phyloP scores from a whole-genome alignment of 768 basidiomycete species.

The Gautieria morchelliformis region DNA sequence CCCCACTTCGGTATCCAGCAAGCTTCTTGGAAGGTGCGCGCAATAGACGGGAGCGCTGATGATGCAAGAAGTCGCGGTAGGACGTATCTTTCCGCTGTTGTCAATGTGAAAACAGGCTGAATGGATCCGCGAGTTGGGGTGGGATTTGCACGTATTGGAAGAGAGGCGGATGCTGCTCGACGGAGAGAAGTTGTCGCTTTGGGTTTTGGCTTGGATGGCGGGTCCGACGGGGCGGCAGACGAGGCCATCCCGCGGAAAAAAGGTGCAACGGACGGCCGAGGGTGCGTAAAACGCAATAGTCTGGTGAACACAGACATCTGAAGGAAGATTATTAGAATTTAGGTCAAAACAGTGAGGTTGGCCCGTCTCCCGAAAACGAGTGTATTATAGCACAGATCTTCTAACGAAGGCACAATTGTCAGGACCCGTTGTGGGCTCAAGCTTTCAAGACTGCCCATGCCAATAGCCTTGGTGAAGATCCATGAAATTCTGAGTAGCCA shows the following conservation, averaged over 20 bases:
- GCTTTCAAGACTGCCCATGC: not conserved
- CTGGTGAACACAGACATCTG: not conserved
- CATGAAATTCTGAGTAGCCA: too few relatives aligned
- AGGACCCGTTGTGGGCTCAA: not conserved
- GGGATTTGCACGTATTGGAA: slow-evolving; percentile 78
- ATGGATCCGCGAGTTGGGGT: slow-evolving; percentile 80
- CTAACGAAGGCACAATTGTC: not conserved
- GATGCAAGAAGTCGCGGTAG: slow-evolving; percentile 50
- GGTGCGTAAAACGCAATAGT: not conserved
- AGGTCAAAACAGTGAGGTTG: not conserved
- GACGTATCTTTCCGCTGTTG: slow-evolving; percentile 78
- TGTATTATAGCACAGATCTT: not conserved
- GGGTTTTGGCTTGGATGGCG: slow-evolving; percentile 52
- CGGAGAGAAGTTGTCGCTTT: slow-evolving; percentile 74
- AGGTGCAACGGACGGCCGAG: not conserved
- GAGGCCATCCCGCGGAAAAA: not conserved
- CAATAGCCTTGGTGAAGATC: not conserved
- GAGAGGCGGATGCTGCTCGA: slow-evolving; percentile 74
- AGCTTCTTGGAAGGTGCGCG: slow-evolving; percentile 55
- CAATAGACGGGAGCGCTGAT: slow-evolving; percentile 39
- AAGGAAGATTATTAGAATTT: not conserved
- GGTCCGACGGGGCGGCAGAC: not conserved
- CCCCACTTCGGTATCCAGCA: slow-evolving; percentile 76
- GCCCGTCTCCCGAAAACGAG: not conserved
- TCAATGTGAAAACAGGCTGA: slow-evolving; percentile 69